Conservation (phyloP, 2,329 filamentous ascomycete genomes). For the Xylariales sp. region DNA sequence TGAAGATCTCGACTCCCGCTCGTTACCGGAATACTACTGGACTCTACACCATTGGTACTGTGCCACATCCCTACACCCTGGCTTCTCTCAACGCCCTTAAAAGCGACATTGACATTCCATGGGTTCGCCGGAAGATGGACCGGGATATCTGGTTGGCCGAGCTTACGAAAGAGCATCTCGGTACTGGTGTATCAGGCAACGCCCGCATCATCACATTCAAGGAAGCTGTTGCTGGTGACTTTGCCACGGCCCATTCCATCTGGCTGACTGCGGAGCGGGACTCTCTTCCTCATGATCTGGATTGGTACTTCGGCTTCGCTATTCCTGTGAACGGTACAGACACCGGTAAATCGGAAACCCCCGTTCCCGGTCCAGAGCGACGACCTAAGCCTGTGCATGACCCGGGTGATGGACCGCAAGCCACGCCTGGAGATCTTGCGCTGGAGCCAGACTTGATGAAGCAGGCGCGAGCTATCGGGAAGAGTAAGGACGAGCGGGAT, state of each 20-base stretch:
- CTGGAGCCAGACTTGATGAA: slow-evolving; percentile 53
- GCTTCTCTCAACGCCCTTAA: slow-evolving; percentile 61
- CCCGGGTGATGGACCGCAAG: slow-evolving; percentile 43
- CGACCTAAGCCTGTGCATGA: slow-evolving; percentile 46
- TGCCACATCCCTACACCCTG: slow-evolving; percentile 89
- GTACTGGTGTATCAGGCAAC: slow-evolving; percentile 55
- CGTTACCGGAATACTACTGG: slow-evolving; percentile 67
- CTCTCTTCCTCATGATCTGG: slow-evolving; percentile 61
- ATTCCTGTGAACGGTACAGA: slow-evolving; percentile 57
- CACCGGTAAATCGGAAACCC: slow-evolving; percentile 50
- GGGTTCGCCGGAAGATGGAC: slow-evolving; percentile 61
- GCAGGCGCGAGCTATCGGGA: slow-evolving; percentile 45
- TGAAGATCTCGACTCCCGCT: slow-evolving; percentile 62
- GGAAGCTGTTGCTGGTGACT: slow-evolving; percentile 69
- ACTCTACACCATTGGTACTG: slow-evolving; percentile 76
- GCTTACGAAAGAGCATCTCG: slow-evolving; percentile 66
- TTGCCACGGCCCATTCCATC: slow-evolving; percentile 59
- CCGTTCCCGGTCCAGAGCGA: slow-evolving; percentile 54
- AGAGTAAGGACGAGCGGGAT: slow-evolving; percentile 37
- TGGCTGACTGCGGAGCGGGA: slow-evolving; percentile 73
- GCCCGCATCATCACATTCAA: slow-evolving; percentile 73
- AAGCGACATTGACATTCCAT: slow-evolving; percentile 55
- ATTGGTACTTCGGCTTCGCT: slow-evolving; percentile 86
- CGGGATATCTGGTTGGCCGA: slow-evolving; percentile 76
- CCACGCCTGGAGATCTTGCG: slow-evolving; percentile 46